Evolutionary conservation across 1,284 basidiomycete species (phyloP), one percentile per base, ranked within the genome.

Genomic region (Sphagnurus paluster): DNA sequence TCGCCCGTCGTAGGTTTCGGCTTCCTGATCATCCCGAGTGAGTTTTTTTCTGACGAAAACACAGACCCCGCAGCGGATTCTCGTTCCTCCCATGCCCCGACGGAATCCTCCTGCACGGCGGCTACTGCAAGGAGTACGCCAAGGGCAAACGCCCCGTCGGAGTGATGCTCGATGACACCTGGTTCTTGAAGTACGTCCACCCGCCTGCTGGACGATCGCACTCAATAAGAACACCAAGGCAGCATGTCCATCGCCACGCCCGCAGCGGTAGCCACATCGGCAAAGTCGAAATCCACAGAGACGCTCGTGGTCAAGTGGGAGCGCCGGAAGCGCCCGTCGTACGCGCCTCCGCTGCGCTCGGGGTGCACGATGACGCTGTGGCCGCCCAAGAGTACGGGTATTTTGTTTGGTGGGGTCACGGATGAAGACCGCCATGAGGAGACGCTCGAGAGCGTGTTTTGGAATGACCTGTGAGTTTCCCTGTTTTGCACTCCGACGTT

Each of bases 401-500:
- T 97, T 1, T 67, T 95, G 40, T 98, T 97, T 59, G 94, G 93
- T 10, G 94, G 94, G 4, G 94, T 97, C 0, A 87, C 85, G 5
- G 94, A 98, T 58, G 88, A 93, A 50, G 94, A 97, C 59, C 84
- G 77, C 21, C 80, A 81, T 48, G 94, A 97, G 62, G 94, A 97
- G 62, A 85, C 80, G 1, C 67, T 98, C 56, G 87, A 93, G 50
- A 90, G 87, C 53, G 75, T 85, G 1, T 94, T 94, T 61, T 89
- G 87, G 72, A 91, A 92, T 52, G 91, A 93, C 57, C 53, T 93
- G 87, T 90, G 50, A 46, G 79, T 70, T 8, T 5, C 7, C n/a
- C 19, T 13, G 13, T 23, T 11, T 38, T 19, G 2, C 24, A 30
- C 3, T 4, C 17, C 4, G 32, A 11, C 9, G 30, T 35, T 7